Percentiles rank a stretch among this genome's conserved stretches.
These are phyloP conservation scores for Lasiosphaeria ovina DNA, from an alignment of 495 filamentous ascomycete genomes.

Conservation along the genomic window DNA sequence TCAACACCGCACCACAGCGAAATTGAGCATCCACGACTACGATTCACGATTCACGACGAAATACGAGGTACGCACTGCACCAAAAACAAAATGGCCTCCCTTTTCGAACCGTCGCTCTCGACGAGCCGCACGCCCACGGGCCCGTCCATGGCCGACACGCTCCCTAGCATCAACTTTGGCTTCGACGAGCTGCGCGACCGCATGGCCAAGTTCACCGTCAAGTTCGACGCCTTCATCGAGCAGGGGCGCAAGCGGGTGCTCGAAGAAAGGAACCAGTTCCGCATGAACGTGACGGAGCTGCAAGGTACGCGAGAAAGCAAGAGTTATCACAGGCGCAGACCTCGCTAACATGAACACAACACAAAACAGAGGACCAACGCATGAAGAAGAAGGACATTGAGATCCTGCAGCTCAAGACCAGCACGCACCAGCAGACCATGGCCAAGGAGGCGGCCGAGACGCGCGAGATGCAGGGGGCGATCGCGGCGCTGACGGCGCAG, in stretches of 20 bases:
- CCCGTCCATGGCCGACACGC: constrained; percentile 64
- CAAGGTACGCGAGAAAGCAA: constrained; percentile 60
- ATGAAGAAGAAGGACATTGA: constrained; percentile 87
- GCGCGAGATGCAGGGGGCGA: constrained; percentile 79
- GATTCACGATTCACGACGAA: neutral
- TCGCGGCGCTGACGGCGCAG: constrained; percentile 69
- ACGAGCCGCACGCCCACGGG: constrained; percentile 65
- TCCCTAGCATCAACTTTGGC: constrained; percentile 90
- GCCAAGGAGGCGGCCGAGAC: constrained; percentile 85
- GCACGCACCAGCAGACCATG: constrained; percentile 74
- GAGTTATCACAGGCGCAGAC: neutral
- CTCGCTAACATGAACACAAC: constrained; percentile 5
- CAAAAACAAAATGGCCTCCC: constrained; percentile 55
- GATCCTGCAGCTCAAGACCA: constrained; percentile 72
- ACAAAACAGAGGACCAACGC: constrained; percentile 72
- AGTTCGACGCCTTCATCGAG: constrained; percentile 93
- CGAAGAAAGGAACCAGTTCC: constrained; percentile 91
- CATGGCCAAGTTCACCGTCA: constrained; percentile 89
- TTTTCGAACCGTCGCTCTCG: constrained; percentile 76
- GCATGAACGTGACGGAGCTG: constrained; percentile 81
- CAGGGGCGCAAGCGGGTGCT: constrained; percentile 81
- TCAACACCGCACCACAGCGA: neutral
- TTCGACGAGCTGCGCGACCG: constrained; percentile 93
- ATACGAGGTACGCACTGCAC: constrained; percentile 9
- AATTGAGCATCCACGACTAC: neutral